Evolutionary conservation across 805 yeast species (phyloP).

Genomic region (Yarrowia yakushimensis): DNA sequence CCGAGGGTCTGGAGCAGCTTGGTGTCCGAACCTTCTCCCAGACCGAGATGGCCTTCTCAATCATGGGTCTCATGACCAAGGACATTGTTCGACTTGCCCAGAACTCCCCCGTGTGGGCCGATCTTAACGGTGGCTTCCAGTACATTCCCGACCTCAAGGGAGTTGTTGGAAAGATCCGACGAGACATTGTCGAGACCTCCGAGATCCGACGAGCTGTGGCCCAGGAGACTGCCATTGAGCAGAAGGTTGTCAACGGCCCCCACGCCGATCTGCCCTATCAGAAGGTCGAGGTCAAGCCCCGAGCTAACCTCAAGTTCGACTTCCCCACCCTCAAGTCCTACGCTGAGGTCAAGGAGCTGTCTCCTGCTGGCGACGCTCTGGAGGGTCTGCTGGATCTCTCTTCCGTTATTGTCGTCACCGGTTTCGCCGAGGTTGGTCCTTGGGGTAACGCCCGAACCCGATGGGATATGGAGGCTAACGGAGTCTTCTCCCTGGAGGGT

Average conservation of each 20-base stretch:
- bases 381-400: slow-evolving; percentile 92
- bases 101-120: slow-evolving; percentile 94
- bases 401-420: slow-evolving; percentile 89
- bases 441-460: slow-evolving; percentile 99
- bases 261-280: slow-evolving; percentile 81
- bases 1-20: slow-evolving; percentile 91
- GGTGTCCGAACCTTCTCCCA: slow-evolving; percentile 99
- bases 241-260: slow-evolving; percentile 79
- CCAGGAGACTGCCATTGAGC: slow-evolving; percentile 86
- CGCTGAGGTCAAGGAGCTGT: slow-evolving; percentile 60
- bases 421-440: slow-evolving; percentile 98
- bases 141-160: slow-evolving; percentile 88
- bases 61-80: slow-evolving; percentile 89
- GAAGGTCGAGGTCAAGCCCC: slow-evolving; percentile 77
- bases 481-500: slow-evolving; percentile 95
- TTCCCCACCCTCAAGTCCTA: slow-evolving; percentile 87
- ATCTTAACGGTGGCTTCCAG: slow-evolving; percentile 98
- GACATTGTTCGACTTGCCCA: slow-evolving; percentile 82
- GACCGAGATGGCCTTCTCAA: slow-evolving; percentile 98
- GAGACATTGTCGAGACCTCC: slow-evolving; percentile 67
- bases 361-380: slow-evolving; percentile 51
- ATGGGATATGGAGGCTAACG: slow-evolving; percentile 98
- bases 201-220: slow-evolving; percentile 95
- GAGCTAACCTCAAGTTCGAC: slow-evolving; percentile 89
- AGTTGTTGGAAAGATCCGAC: slow-evolving; percentile 73